Base-by-base conservation (phyloP, 257 asterid genomes). In the Nicotiana noctiflora region DNA sequence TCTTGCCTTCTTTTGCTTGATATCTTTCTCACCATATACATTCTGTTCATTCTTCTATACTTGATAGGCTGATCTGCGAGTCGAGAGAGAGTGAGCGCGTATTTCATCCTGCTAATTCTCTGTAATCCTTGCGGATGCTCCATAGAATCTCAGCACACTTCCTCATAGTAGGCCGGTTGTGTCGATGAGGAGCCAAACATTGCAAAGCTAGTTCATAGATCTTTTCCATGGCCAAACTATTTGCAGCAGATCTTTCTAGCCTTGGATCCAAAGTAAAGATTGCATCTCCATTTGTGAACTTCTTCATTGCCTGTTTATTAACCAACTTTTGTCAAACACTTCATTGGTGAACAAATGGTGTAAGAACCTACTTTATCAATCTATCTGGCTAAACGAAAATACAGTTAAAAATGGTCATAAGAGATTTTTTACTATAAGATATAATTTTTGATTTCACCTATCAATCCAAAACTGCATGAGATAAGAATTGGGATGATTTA, bases 91-190 rank as follows among this genome's bases (percentile, higher is more conserved):
- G 76, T 6, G 82, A 77, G 40, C 37, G 57, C 53, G 15, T 79
- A 53, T 84, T 84, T 8, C 83, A 82, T 79, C 85, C 75, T 3
- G 82, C 83, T 23, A 89, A 86, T 79, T 92, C 97, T 75, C 83
- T 82, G 87, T 89, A 88, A 81, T 92, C 96, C 83, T 91, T 95
- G 62, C 99, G 93, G 81, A 95, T 88, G 66, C 89, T 75, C 99
- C 99, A 95, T 21, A 95, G 96, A 84, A 89, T 82, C 94, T 95
- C 97, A 0, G 89, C 97, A 21, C 98, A 93, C 82, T 88, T 91
- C 88, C 88, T 91, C 98, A 95, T 95, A 21, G 87, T 55, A 6
- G 99, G 99, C n/a, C 99, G 92, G 77, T 68, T 82, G 32, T 79
- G 86, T 77, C 98, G 87, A 84, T 84, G 86, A 34, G 97, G 89